A percentile compares a stretch with the other conserved stretches of the same genome.
These are phyloP conservation scores for Sonneratia caseolaris DNA, from an alignment of 345 rosid genomes.

Conservation along the genomic window DNA sequence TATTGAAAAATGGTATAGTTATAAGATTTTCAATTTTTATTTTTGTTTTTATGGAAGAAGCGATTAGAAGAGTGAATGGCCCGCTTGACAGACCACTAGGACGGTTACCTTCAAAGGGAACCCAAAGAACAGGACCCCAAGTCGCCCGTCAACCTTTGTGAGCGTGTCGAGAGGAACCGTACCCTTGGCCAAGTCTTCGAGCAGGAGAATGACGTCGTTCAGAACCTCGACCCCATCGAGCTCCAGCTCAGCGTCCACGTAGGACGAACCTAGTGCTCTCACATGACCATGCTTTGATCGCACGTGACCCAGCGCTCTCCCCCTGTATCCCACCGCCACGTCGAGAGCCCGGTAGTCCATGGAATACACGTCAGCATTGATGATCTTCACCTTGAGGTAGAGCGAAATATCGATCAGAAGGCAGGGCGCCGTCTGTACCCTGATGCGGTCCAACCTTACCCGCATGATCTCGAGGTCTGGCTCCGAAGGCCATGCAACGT, in stretches of 20 bases:
- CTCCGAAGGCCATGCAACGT: conserved; percentile 65
- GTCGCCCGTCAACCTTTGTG: conserved; percentile 41
- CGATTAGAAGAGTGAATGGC: too few species aligned
- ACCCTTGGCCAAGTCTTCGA: conserved; percentile 34
- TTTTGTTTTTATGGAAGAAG: too few species aligned
- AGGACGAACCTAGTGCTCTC: conserved; percentile 51
- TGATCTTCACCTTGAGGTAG: conserved; percentile 42
- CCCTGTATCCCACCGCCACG: conserved; percentile 50
- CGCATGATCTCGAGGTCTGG: conserved; percentile 49
- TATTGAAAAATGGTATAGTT: too few species aligned
- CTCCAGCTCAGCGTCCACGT: conserved; percentile 53
- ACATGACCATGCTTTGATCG: conserved; percentile 45
- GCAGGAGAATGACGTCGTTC: conserved; percentile 42
- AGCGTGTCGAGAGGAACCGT: conserved; percentile 37
- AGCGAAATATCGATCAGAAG: conserved; percentile 48
- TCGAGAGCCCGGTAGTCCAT: conserved; percentile 45
- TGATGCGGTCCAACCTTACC: conserved; percentile 39
- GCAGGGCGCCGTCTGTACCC: conserved; percentile 32
- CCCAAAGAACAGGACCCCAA: conserved; percentile 44
- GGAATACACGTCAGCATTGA: conserved; percentile 60
- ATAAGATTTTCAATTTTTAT: too few species aligned
- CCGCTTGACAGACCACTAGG: too few species aligned
- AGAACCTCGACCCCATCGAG: conserved; percentile 47
- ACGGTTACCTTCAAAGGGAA: conserved; percentile 49
- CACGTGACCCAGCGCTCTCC: conserved; percentile 70